Evolutionary conservation across 2,329 filamentous ascomycete genomes (phyloP).

Genomic region (Aureobasidium leucospermi): DNA sequence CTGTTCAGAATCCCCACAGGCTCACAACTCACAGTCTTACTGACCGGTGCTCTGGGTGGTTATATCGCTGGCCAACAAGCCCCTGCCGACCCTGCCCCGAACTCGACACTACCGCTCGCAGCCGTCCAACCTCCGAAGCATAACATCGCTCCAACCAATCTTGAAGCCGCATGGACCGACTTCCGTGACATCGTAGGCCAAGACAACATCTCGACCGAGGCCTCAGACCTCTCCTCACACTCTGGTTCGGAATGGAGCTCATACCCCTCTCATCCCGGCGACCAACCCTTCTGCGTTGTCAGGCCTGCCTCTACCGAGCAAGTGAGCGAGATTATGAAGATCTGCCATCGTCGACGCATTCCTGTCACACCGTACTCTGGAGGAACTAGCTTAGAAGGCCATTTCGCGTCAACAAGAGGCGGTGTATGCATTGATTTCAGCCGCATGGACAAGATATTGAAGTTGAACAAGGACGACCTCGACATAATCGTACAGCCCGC

Average conservation of each 20-base stretch:
- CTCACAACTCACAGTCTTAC: constrained; percentile 38
- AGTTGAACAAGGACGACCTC: constrained; percentile 63
- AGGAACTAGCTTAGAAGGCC: constrained; percentile 82
- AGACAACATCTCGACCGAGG: constrained; percentile 54
- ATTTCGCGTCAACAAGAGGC: constrained; percentile 74
- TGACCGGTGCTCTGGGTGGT: constrained; percentile 44
- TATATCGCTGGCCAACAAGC: constrained; percentile 50
- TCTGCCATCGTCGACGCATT: constrained; percentile 73
- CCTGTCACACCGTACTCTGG: constrained; percentile 83
- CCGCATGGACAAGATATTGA: constrained; percentile 74
- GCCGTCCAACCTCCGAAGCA: constrained; percentile 44
- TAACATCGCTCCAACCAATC: constrained; percentile 48
- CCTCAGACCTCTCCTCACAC: constrained; percentile 48
- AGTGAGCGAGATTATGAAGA: constrained; percentile 78
- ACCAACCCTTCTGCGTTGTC: constrained; percentile 56
- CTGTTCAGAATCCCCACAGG: constrained; percentile 16
- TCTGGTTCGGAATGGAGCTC: constrained; percentile 59
- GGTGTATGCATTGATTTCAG: constrained; percentile 82
- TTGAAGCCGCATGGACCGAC: constrained; percentile 59
- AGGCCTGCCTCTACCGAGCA: constrained; percentile 74
- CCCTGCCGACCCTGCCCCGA: constrained; percentile 37
- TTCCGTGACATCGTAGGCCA: constrained; percentile 55
- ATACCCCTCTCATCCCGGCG: constrained; percentile 34
- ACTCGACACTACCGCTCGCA: constrained; percentile 51
- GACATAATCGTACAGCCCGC: constrained; percentile 55